Base-by-base conservation (phyloP, 2,329 filamentous ascomycete genomes). In the Calonectria pauciramosa region DNA sequence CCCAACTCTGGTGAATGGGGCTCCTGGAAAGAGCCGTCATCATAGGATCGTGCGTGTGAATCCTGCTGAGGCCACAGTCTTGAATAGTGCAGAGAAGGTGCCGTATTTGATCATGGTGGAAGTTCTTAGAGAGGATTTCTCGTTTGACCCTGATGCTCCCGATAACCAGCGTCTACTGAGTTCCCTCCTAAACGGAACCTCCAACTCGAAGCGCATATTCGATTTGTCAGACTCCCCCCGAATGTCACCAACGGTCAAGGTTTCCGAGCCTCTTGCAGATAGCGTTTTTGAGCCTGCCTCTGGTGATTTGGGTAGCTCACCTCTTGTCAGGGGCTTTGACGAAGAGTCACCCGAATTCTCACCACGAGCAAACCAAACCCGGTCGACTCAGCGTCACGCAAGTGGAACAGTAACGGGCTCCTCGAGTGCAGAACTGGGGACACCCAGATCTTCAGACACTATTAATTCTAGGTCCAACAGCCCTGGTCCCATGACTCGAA, bases 51-150 rank as follows among this genome's bases (percentile, higher is more conserved):
- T 97, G 59, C 91, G 95, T 47, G 89, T 97, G 65, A 97, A 96
- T 81, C 95, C 95, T 9, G 94, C 94, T 1, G 95, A 97, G 84
- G 93, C 95, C 8, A 96, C 95, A 0, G 95, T 96, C 70, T 86
- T 97, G 67, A 97, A 97, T 84, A 97, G 95, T 82, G 95, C 95
- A 6, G 94, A 97, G 83, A 94, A 96, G 82, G 95, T 97, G 56
- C 95, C 95, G 1, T 97, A 96, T 84, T 85, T 97, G 65, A 89
- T 97, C 34, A 96, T 97, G 94, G 91, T 96, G 3, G 95, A 97
- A 82, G 93, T 97, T 28, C 86, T 97, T 63, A 89, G 93, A 30
- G 94, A 96, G 77, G 95, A 97, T 80, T 96, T 97, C 81, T 93
- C 93, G 41, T 97, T 97, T 80, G 93, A 96, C 79, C 94, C 94